Conservation (phyloP, 305 asterid species). For the Nicotiana rustica region DNA sequence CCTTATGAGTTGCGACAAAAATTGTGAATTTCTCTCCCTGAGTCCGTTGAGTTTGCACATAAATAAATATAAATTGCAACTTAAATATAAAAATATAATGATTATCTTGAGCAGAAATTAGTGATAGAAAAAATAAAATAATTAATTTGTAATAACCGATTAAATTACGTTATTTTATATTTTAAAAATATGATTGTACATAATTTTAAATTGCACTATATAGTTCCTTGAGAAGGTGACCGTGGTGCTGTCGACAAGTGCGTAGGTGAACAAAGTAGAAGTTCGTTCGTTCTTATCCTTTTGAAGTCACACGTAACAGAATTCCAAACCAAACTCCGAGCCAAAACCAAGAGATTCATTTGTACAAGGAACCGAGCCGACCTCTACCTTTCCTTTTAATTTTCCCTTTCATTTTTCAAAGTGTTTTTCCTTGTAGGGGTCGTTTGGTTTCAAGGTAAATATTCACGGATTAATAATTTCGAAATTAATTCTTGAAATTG, state of each 20-base stretch:
- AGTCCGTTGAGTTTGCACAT: too few species aligned
- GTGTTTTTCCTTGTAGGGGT: neutral
- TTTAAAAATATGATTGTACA: neutral
- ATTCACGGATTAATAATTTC: too few species aligned
- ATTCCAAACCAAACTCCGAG: slow-evolving; percentile 61
- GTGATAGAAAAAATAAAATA: neutral
- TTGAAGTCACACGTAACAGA: slow-evolving; percentile 53
- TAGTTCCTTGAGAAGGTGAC: neutral
- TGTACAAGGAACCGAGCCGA: slow-evolving; percentile 85
- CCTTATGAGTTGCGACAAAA: too few species aligned
- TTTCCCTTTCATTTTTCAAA: neutral
- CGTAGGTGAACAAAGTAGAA: neutral
- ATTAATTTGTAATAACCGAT: too few species aligned
- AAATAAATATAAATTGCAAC: too few species aligned
- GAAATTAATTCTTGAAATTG: too few species aligned
- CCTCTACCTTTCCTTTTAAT: slow-evolving; percentile 45
- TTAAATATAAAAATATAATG: too few species aligned
- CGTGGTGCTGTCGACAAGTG: neutral
- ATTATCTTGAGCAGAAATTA: too few species aligned
- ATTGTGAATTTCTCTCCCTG: too few species aligned
- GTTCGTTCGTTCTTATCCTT: slow-evolving; percentile 57
- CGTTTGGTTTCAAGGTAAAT: too few species aligned
- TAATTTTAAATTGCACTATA: neutral
- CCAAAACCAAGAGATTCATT: slow-evolving; percentile 65
- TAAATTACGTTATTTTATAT: too few species aligned